These are phyloP conservation scores for Urtica urens DNA, from an alignment of 306 rosid genomes.

Conservation along the genomic window DNA sequence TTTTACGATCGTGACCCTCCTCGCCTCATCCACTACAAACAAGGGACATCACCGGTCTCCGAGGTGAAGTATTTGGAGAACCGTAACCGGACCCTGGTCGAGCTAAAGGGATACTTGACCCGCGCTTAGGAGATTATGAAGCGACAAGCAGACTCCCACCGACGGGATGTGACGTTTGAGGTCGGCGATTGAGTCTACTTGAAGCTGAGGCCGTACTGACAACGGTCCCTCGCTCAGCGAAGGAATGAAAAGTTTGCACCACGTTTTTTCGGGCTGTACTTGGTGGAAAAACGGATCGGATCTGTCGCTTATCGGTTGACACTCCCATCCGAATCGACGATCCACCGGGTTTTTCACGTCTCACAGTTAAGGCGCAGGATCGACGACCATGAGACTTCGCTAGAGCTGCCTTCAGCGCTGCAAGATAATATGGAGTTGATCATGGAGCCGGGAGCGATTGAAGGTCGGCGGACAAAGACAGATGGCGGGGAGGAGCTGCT, in stretches of 20 bases:
- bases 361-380: background rate
- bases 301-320: background rate
- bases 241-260: background rate
- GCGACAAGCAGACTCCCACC: background rate
- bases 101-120: background rate
- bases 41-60: background rate
- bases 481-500: too few relatives aligned
- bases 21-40: background rate
- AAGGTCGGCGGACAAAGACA: too few relatives aligned
- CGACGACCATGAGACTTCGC: background rate
- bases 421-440: background rate
- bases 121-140: background rate
- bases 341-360: background rate
- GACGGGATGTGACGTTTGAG: background rate
- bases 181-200: background rate
- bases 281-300: background rate
- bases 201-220: background rate
- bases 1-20: background rate
- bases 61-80: background rate
- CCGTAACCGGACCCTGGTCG: background rate
- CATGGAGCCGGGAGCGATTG: too few relatives aligned
- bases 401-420: background rate
- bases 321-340: background rate
- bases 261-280: background rate
- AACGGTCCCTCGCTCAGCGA: too few relatives aligned